Percentiles rank a stretch among this genome's conserved stretches.
Conservation (phyloP, 805 yeast genomes). For the Metschnikowia bowlesiae region DNA sequence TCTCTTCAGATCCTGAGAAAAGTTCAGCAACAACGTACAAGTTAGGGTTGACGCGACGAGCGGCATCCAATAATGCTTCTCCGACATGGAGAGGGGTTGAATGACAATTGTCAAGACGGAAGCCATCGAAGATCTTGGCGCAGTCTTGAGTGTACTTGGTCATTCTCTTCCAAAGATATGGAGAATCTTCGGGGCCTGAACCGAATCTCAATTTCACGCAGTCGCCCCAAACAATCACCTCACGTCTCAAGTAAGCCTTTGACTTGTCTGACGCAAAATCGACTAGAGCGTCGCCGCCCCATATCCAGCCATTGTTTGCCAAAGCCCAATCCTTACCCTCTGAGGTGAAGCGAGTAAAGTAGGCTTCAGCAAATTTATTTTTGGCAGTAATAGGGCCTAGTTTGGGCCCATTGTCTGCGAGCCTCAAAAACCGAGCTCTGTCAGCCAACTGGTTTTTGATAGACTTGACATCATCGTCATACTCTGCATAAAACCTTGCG, state of each 20-base stretch:
- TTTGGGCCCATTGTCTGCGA: constrained; percentile 79
- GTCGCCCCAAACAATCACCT: constrained; percentile 96
- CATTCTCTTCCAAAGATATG: constrained; percentile 87
- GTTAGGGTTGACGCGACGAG: constrained; percentile 79
- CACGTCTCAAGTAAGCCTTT: constrained; percentile 81
- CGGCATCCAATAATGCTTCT: constrained; percentile 79
- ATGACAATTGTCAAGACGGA: constrained; percentile 92
- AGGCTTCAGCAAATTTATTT: constrained; percentile 74
- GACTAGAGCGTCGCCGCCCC: constrained; percentile 92
- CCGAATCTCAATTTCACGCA: constrained; percentile 94
- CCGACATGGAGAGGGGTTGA: constrained; percentile 97
- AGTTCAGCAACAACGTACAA: constrained; percentile 91
- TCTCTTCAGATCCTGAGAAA: constrained; percentile 85
- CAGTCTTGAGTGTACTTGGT: constrained; percentile 63
- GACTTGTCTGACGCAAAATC: constrained; percentile 85
- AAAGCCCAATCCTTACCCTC: constrained; percentile 62
- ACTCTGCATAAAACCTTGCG: constrained; percentile 61
- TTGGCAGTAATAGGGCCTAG: constrained; percentile 55
- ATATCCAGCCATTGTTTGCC: constrained; percentile 97
- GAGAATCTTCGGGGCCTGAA: constrained; percentile 70
- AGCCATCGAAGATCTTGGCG: constrained; percentile 78
- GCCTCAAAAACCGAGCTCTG: constrained; percentile 69
- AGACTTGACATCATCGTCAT: constrained; percentile 66
- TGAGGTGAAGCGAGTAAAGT: constrained; percentile 67
- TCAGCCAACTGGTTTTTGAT: constrained; percentile 69